A percentile compares a stretch with the other conserved stretches of the same genome.
Evolutionary conservation across 2,329 filamentous ascomycete species (phyloP).

Genomic region (Xylariaceae sp.): DNA sequence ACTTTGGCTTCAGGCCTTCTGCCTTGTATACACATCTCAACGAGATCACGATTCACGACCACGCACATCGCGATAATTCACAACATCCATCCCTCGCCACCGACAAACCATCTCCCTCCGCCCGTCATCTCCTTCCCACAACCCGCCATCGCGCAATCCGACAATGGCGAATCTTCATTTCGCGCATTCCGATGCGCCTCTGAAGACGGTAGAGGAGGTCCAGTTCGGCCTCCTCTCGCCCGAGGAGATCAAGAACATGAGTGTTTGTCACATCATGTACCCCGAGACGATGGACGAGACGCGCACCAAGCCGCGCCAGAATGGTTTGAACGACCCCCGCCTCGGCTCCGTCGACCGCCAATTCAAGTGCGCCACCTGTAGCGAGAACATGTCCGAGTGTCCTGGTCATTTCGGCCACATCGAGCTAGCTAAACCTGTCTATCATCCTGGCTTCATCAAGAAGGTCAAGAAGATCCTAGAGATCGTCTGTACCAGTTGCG

Average conservation of each 20-base stretch:
- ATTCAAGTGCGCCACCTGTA: constrained; percentile 94
- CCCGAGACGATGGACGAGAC: constrained; percentile 99
- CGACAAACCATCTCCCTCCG: too few relatives aligned
- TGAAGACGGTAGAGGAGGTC: constrained; percentile 98
- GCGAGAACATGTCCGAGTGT: constrained; percentile 92
- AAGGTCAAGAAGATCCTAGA: constrained; percentile 99
- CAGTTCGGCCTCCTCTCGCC: constrained; percentile 97
- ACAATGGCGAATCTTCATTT: constrained; percentile 92
- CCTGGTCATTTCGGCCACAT: constrained; percentile 99
- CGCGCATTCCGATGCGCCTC: constrained; percentile 85
- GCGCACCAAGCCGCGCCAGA: constrained; percentile 82
- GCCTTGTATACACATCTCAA: background rate
- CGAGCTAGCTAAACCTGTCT: constrained; percentile 93
- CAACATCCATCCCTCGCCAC: constrained; percentile 11
- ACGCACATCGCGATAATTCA: constrained; percentile 15
- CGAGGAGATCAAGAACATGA: constrained; percentile 99
- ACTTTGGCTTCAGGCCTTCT: background rate
- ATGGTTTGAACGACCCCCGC: constrained; percentile 90
- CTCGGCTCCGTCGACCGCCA: constrained; percentile 94
- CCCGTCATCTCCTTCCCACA: constrained; percentile 2
- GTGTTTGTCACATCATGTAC: constrained; percentile 91
- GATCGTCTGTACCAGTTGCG: constrained; percentile 98
- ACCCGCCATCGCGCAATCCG: constrained; percentile 24
- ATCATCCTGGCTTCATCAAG: constrained; percentile 91
- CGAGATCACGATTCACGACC: constrained; percentile 22